Percentiles rank a stretch among this genome's conserved stretches.
phyloP scores from a whole-genome alignment of 1,139 yeast species.

The Hanseniaspora uvarum region DNA sequence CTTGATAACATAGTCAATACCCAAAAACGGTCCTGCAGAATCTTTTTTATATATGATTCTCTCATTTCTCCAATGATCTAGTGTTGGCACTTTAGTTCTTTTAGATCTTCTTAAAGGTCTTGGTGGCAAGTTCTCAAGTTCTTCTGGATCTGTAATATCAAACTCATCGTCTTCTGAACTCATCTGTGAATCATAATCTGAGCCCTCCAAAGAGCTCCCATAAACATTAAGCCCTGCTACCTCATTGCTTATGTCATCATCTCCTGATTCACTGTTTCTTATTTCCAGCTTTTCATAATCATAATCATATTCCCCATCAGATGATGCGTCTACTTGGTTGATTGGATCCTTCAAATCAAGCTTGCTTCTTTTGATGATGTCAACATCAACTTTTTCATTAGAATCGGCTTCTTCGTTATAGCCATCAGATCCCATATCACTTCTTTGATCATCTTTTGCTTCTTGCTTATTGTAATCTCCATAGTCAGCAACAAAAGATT shows the following conservation, averaged over 20 bases:
- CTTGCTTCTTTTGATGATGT: neutral
- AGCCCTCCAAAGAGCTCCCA: slow-evolving; percentile 19
- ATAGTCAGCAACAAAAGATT: slow-evolving; percentile 29
- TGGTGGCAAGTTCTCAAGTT: slow-evolving; percentile 20
- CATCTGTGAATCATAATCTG: slow-evolving; percentile 21
- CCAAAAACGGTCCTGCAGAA: slow-evolving; percentile 44
- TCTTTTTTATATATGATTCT: slow-evolving; percentile 53
- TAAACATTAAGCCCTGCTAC: slow-evolving; percentile 9
- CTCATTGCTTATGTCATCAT: slow-evolving; percentile 17
- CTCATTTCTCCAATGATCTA: slow-evolving; percentile 83
- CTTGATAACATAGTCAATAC: slow-evolving; percentile 49
- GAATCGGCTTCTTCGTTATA: neutral
- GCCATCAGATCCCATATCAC: slow-evolving; percentile 6
- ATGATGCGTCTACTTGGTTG: slow-evolving; percentile 6
- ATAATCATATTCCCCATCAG: slow-evolving; percentile 12
- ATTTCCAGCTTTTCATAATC: neutral
- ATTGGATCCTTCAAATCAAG: slow-evolving; percentile 11
- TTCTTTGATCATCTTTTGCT: slow-evolving; percentile 21
- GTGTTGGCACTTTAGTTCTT: slow-evolving; percentile 58
- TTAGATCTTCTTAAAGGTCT: slow-evolving; percentile 41
- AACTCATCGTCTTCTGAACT: slow-evolving; percentile 23
- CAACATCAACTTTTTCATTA: slow-evolving; percentile 14
- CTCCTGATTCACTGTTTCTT: slow-evolving; percentile 21
- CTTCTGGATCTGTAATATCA: slow-evolving; percentile 21
- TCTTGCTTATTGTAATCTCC: slow-evolving; percentile 27